Evolutionary conservation across 2,329 filamentous ascomycete species (phyloP).

Genomic region (Lecanoromycetidae sp.): DNA sequence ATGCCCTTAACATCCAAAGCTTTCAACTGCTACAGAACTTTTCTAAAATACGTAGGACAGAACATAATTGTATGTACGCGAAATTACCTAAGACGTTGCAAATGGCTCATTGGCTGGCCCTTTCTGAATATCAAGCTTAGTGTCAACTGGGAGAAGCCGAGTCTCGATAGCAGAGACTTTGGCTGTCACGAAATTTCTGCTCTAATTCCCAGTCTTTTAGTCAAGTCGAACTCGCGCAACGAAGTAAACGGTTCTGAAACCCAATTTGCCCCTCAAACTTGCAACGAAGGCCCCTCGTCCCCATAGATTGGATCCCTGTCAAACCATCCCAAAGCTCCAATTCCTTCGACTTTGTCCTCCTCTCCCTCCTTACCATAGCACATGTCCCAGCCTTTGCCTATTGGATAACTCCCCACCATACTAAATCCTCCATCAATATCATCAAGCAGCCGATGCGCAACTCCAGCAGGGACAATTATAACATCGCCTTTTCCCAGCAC

Average conservation of each 20-base stretch:
- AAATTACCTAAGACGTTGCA: no score
- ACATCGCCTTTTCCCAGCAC: slow-evolving; percentile 49
- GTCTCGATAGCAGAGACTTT: no score
- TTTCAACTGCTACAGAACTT: no score
- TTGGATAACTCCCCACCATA: slow-evolving; percentile 58
- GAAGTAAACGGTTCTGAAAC: no score
- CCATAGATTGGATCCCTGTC: slow-evolving; percentile 49
- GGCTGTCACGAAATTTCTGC: no score
- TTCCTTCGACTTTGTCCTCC: slow-evolving; percentile 39
- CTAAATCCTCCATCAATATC: slow-evolving; percentile 45
- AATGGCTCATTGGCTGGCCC: no score
- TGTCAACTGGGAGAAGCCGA: no score
- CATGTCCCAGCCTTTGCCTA: slow-evolving; percentile 53
- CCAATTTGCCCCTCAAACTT: slow-evolving; percentile 25
- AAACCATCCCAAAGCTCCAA: slow-evolving; percentile 45
- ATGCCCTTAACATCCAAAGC: no score
- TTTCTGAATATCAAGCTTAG: no score
- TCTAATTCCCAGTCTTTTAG: neutral
- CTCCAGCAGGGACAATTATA: slow-evolving; percentile 53
- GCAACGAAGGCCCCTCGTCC: slow-evolving; percentile 39
- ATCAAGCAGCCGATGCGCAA: slow-evolving; percentile 50
- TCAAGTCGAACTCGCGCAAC: no score
- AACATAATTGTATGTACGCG: no score
- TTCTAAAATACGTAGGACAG: no score
- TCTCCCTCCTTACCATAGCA: slow-evolving; percentile 52